phyloP scores from a whole-genome alignment of 2,329 filamentous ascomycete species.

The Penicillium sp. region DNA sequence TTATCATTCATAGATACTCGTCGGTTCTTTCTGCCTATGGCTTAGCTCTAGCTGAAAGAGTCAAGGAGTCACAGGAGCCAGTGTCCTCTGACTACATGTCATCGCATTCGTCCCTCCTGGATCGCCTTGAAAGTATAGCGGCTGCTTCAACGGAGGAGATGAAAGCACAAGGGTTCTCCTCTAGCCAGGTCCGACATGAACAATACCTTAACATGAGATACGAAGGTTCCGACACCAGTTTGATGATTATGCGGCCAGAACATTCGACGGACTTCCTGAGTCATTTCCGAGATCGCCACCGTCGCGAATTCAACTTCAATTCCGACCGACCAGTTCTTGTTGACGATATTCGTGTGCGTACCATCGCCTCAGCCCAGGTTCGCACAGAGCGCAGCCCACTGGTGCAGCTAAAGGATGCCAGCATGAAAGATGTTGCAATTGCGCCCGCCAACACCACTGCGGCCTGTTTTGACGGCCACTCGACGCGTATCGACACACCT shows the following conservation, averaged over 20 bases:
- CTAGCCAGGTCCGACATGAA: slow-evolving; percentile 43
- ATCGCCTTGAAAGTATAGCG: slow-evolving; percentile 75
- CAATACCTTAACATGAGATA: slow-evolving; percentile 52
- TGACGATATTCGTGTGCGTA: slow-evolving; percentile 83
- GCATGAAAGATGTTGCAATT: slow-evolving; percentile 55
- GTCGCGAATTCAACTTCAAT: slow-evolving; percentile 90
- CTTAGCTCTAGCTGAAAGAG: slow-evolving; percentile 88
- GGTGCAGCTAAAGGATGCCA: slow-evolving; percentile 61
- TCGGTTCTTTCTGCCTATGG: slow-evolving; percentile 91
- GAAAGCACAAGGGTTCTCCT: slow-evolving; percentile 44
- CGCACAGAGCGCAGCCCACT: slow-evolving; percentile 65
- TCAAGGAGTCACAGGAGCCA: slow-evolving; percentile 74
- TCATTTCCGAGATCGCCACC: slow-evolving; percentile 81
- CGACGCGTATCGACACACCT: slow-evolving; percentile 33
- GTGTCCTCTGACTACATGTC: slow-evolving; percentile 56
- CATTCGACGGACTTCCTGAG: slow-evolving; percentile 80
- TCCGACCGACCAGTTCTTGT: slow-evolving; percentile 81
- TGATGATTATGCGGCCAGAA: slow-evolving; percentile 59
- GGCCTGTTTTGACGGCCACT: slow-evolving; percentile 39
- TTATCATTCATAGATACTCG: slow-evolving; percentile 84
- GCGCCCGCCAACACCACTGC: slow-evolving; percentile 53
- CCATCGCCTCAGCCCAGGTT: slow-evolving; percentile 66
- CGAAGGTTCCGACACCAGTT: slow-evolving; percentile 51
- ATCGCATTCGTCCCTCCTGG: slow-evolving; percentile 51
- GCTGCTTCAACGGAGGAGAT: slow-evolving; percentile 53